Evolutionary conservation across 2,329 filamentous ascomycete species (phyloP).

Genomic region (Colletotrichum aenigma): DNA sequence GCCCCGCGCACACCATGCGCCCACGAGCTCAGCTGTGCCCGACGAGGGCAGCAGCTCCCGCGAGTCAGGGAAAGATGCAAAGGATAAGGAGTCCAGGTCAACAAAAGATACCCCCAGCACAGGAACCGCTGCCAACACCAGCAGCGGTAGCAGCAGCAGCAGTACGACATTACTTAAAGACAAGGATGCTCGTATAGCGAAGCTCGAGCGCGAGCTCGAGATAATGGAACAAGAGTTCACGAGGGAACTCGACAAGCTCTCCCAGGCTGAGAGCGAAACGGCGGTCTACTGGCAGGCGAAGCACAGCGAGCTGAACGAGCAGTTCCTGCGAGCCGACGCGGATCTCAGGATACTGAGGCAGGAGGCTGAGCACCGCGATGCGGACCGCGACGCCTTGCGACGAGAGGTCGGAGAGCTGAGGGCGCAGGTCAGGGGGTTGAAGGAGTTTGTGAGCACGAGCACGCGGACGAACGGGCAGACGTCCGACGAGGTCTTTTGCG

Average conservation of each 20-base stretch:
- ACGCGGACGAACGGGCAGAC: constrained; percentile 65
- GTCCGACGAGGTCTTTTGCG: constrained; percentile 70
- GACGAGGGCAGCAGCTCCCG: constrained; percentile 24
- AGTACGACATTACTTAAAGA: constrained; percentile 37
- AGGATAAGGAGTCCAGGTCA: constrained; percentile 28
- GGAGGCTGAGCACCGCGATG: constrained; percentile 53
- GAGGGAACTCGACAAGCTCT: constrained; percentile 56
- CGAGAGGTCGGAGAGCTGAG: constrained; percentile 60
- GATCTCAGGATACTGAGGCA: constrained; percentile 55
- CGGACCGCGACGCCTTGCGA: constrained; percentile 53
- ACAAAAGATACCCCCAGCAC: constrained; percentile 6
- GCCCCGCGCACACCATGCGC: constrained; percentile 42
- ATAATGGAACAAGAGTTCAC: constrained; percentile 59
- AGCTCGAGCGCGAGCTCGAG: constrained; percentile 56
- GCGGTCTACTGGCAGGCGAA: constrained; percentile 63
- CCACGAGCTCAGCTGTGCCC: constrained; percentile 32
- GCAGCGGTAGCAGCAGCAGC: constrained; percentile 24
- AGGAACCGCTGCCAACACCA: constrained; percentile 1
- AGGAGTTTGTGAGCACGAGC: constrained; percentile 73
- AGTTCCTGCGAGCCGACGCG: constrained; percentile 55
- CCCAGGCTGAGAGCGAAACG: constrained; percentile 58
- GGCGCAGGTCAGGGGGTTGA: constrained; percentile 68
- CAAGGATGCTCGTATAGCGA: constrained; percentile 56
- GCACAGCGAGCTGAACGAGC: constrained; percentile 56
- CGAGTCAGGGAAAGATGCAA: constrained; percentile 22